Evolutionary conservation across 805 yeast species (phyloP).

Genomic region (Wickerhamiella allomyrinae): DNA sequence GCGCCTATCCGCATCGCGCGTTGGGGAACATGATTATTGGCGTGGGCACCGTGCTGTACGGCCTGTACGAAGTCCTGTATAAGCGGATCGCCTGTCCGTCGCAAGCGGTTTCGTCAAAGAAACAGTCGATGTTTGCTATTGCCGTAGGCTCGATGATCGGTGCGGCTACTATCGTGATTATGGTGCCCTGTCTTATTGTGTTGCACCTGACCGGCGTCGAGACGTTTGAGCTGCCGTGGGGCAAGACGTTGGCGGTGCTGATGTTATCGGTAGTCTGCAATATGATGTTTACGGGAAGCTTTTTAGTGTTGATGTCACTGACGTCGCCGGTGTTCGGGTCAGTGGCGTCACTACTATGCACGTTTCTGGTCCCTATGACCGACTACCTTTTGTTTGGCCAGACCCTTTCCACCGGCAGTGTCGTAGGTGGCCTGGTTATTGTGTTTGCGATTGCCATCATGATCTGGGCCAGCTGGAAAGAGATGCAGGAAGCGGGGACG

Average conservation of each 20-base stretch:
- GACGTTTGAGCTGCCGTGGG: slow-evolving; percentile 38
- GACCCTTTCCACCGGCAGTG: slow-evolving; percentile 38
- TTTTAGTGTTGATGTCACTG: slow-evolving; percentile 63
- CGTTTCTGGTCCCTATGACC: slow-evolving; percentile 60
- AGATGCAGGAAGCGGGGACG: slow-evolving; percentile 27
- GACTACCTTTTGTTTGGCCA: slow-evolving; percentile 60
- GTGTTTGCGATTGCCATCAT: slow-evolving; percentile 54
- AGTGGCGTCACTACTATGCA: slow-evolving; percentile 57
- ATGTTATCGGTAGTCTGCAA: slow-evolving; percentile 45
- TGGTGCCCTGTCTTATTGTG: slow-evolving; percentile 36
- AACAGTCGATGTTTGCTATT: slow-evolving; percentile 71
- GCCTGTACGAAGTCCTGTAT: slow-evolving; percentile 72
- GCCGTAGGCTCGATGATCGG: slow-evolving; percentile 62
- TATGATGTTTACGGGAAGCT: slow-evolving; percentile 53
- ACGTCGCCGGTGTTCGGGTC: slow-evolving; percentile 71
- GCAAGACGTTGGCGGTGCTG: slow-evolving; percentile 32
- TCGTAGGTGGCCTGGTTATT: slow-evolving; percentile 56
- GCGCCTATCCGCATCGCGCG: slow-evolving; percentile 42
- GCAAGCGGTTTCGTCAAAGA: slow-evolving; percentile 41
- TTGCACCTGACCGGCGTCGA: slow-evolving; percentile 44
- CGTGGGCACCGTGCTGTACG: slow-evolving; percentile 62
- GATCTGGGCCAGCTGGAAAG: slow-evolving; percentile 19
- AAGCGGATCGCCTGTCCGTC: slow-evolving; percentile 68
- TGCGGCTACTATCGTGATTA: slow-evolving; percentile 33
- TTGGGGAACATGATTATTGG: slow-evolving; percentile 60